A percentile compares a stretch with the other conserved stretches of the same genome.
These are phyloP conservation scores for Pseudogymnoascus sp. DNA, from an alignment of 2,329 filamentous ascomycete genomes.

Conservation along the genomic window DNA sequence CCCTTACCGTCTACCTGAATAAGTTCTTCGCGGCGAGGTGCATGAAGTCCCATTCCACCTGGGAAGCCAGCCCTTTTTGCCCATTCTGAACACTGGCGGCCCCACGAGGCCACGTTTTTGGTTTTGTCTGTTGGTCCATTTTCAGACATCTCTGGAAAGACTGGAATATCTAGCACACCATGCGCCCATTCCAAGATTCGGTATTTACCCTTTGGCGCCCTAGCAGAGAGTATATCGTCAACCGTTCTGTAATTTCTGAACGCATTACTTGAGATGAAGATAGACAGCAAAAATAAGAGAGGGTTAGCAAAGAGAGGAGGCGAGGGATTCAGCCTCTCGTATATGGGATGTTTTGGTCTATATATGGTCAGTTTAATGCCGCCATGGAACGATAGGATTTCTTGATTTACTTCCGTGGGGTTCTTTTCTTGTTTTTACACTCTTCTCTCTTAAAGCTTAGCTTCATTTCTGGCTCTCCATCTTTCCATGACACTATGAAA, in stretches of 20 bases:
- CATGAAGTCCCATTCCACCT: conserved; percentile 8
- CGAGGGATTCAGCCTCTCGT: neutral
- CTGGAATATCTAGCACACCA: conserved; percentile 12
- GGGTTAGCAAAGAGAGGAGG: conserved; percentile 13
- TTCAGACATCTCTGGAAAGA: conserved; percentile 12
- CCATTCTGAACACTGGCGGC: neutral
- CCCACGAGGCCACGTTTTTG: conserved; percentile 11
- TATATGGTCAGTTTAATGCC: neutral
- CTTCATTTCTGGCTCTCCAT: conserved; percentile 17
- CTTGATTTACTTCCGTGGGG: conserved; percentile 1
- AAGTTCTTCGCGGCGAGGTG: conserved; percentile 11
- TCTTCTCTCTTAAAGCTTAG: conserved; percentile 19
- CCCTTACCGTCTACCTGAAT: conserved; percentile 13
- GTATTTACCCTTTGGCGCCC: conserved; percentile 10
- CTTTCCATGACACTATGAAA: conserved; percentile 18
- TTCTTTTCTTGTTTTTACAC: conserved; percentile 17
- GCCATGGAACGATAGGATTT: conserved; percentile 11
- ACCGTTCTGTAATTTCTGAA: conserved; percentile 15
- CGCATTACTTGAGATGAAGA: conserved; percentile 6
- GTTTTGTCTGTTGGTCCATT: conserved; percentile 11
- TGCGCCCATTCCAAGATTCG: conserved; percentile 11
- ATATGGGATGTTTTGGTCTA: neutral
- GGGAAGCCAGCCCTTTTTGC: neutral
- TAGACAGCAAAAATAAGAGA: conserved; percentile 14
- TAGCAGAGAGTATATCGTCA: conserved; percentile 13